Percentiles rank a stretch among this genome's conserved stretches.
phyloP scores from a whole-genome alignment of 1,284 basidiomycete species.

The Moesziomyces sp. region DNA sequence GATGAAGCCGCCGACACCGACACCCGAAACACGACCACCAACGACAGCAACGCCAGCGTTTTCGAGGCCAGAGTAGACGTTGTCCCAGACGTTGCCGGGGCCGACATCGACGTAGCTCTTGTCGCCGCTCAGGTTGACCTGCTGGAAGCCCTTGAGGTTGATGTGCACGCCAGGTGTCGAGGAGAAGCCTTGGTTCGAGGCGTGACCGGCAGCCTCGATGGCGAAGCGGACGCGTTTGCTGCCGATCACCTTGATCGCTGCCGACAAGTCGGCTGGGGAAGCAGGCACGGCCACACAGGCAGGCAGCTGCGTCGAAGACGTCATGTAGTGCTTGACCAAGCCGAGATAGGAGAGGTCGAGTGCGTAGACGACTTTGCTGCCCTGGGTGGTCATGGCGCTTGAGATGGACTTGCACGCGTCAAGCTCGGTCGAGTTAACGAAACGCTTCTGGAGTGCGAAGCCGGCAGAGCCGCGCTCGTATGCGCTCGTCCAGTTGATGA shows the following conservation, averaged over 20 bases:
- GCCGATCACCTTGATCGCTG: slow-evolving; percentile 51
- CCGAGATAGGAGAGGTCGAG: slow-evolving; percentile 31
- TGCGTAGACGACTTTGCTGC: slow-evolving; percentile 32
- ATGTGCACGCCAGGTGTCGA: slow-evolving; percentile 55
- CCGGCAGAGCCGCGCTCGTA: slow-evolving; percentile 9
- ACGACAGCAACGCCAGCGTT: slow-evolving; percentile 39
- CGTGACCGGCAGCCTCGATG: slow-evolving; percentile 46
- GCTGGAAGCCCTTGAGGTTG: slow-evolving; percentile 43
- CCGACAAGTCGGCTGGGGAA: slow-evolving; percentile 40
- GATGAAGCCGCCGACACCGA: slow-evolving; percentile 55
- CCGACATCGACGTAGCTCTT: slow-evolving; percentile 54
- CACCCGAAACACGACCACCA: slow-evolving; percentile 55
- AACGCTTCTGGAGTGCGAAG: slow-evolving; percentile 27
- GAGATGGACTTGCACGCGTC: slow-evolving; percentile 39
- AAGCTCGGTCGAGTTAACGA: slow-evolving; percentile 39
- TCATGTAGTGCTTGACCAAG: slow-evolving; percentile 43
- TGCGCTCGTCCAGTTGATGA: slow-evolving; percentile 35
- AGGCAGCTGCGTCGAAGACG: slow-evolving; percentile 27
- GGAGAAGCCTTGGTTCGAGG: slow-evolving; percentile 55
- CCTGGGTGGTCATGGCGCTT: slow-evolving; percentile 10
- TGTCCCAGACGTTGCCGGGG: slow-evolving; percentile 53
- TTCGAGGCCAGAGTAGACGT: slow-evolving; percentile 45
- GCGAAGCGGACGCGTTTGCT: slow-evolving; percentile 48
- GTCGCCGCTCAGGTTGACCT: slow-evolving; percentile 39
- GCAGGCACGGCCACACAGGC: slow-evolving; percentile 49